Percentiles rank a stretch among this genome's conserved stretches.
Conservation (phyloP, 352 stramenopile genomes). For the Thalassiosira exigua region DNA sequence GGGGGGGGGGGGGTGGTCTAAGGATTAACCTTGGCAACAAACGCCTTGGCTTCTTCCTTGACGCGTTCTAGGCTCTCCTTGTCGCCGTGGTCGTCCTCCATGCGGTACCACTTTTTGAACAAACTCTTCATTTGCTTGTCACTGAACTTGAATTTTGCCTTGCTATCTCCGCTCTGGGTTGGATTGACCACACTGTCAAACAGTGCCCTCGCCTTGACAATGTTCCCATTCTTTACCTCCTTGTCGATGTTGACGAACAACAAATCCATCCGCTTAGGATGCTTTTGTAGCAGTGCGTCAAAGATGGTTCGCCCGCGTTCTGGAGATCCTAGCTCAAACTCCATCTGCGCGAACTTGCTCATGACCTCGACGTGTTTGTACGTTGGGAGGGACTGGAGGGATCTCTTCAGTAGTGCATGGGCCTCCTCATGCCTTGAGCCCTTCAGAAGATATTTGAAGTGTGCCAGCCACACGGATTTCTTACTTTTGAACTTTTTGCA, state of each 20-base stretch:
- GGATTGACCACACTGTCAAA: constrained; percentile 90
- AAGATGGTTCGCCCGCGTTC: constrained; percentile 96
- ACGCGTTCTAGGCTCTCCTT: constrained; percentile 89
- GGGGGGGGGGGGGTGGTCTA: too few relatives aligned
- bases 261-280: constrained; percentile 95
- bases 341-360: constrained; percentile 94
- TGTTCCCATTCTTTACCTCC: constrained; percentile 92
- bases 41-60: constrained; percentile 93
- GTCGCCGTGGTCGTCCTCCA: constrained; percentile 93
- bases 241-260: constrained; percentile 98
- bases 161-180: constrained; percentile 30
- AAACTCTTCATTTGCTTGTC: constrained; percentile 98
- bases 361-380: constrained; percentile 95
- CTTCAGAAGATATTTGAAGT: constrained; percentile 90
- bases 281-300: constrained; percentile 92
- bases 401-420: constrained; percentile 91
- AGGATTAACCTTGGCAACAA: constrained; percentile 42
- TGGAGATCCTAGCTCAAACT: constrained; percentile 92
- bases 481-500: constrained; percentile 91
- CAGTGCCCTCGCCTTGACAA: constrained; percentile 87
- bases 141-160: constrained; percentile 89
- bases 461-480: constrained; percentile 93
- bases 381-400: constrained; percentile 89
- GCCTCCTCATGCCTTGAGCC: constrained; percentile 80
- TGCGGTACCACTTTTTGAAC: constrained; percentile 96